Base-by-base conservation (phyloP, 2,329 filamentous ascomycete genomes). In the Xylariaceae sp. region DNA sequence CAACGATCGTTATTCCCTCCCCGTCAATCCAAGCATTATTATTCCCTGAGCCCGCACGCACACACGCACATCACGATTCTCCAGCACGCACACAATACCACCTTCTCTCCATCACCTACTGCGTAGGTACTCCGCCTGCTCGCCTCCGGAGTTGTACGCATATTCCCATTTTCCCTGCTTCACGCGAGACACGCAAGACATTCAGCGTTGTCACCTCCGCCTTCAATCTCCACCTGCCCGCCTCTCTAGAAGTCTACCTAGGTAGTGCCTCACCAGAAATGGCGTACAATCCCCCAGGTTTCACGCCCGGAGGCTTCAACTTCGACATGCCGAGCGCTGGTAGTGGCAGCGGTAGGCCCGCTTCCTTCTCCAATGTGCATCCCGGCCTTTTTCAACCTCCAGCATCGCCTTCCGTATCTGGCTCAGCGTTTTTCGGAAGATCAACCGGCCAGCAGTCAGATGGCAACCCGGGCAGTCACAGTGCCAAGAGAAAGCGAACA, bases 401-500 rank as follows among this genome's bases (percentile, higher is more conserved):
- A 6, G 67, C 71, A 17, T 78, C 78, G 6, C 74, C 77, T 2
- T 73, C 73, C 30, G 68, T 69, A 34, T 69, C 70, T 53, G 74
- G 72, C 65, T 74, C 76, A 8, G 68, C 67, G 56, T 76, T 77
- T 58, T 68, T 78, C n/a, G 53, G 69, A 69, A 77, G 77, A 0
- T 74, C 73, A 4, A 71, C 71, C 39, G 76, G 73, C 59, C 61
- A 77, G n/a, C 71, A 72, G 54, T 75, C 76, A 1, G 74, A 74
- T 44, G 54, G 72, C 17, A 66, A 72, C 10, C 72, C 68, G 2
- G 64, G 70, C 1, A 64, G 57, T n/a, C 63, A 67, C 3, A 72
- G 72, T n/a, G 63, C 74, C 5, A 82, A 82, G 68, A 75, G 81
- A 34, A 84, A 83, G 67, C 75, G 79, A 58, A 67, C 73, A 58